Base-by-base conservation (phyloP, 257 asterid species). In the Primulina eburnea region DNA sequence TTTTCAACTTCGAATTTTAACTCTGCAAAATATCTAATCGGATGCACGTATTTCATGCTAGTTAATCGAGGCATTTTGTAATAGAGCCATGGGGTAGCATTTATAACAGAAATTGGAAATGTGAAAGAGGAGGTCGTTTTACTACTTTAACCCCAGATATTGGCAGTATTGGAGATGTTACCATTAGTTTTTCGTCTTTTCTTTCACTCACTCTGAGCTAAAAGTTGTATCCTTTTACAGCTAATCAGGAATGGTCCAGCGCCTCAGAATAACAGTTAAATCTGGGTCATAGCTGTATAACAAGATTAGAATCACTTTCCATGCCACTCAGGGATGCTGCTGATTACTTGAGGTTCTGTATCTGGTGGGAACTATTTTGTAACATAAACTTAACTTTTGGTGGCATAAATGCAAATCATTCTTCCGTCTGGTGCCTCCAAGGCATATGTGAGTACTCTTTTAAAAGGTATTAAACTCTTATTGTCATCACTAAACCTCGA, bases 161-260 rank as follows among this genome's bases (percentile, higher is more conserved):
- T 43, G n/a, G n/a, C 53, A 12, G 53, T 43, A 12, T 12, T 43
- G 16, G 56, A 16, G 56, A 47, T 16, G 56, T 5, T 47, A 47
- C 20, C 1, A 37, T 32, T 60, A 71, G 30, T 34, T 76, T 60
- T 9, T 21, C 37, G 55, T 12, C 75, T 62, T 64, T 69, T 37
- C 40, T 38, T 63, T 37, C 35, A 56, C 59, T n/a, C n/a, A n/a
- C 32, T 55, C 9, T 18, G 35, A 58, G 76, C 62, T 70, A 71
- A 32, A 59, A 8, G 56, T 70, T 67, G 53, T 62, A 11, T 76
- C 60, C 50, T 74, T 11, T 76, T 76, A 73, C 95, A 89, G 97
- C 77, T 87, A 70, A 83, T 85, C 81, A 91, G 76, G 83, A 81
- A 64, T 65, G 78, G 62, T 75, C 85, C 89, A n/a, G 85, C 79